A percentile compares a stretch with the other conserved stretches of the same genome.
These are phyloP conservation scores for Erysimum cheiri DNA, from an alignment of 441 rosid species.

Conservation along the genomic window DNA sequence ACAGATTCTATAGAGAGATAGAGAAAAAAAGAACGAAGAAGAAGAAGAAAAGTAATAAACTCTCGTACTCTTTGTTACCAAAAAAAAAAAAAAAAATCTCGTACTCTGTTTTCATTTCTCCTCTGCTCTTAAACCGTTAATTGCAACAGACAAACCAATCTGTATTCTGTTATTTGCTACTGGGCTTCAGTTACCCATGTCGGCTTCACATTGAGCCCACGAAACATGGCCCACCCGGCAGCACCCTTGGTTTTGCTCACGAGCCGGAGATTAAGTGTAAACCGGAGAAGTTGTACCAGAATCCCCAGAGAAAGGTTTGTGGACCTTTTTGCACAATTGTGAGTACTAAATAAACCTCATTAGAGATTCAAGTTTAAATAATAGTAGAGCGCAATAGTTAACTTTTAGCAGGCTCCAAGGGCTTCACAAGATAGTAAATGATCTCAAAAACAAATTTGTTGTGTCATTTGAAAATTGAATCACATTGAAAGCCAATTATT, in stretches of 20 bases:
- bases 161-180: conserved; percentile 5
- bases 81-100: background rate
- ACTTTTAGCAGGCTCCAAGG: background rate
- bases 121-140: background rate
- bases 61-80: too few relatives aligned
- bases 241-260: background rate
- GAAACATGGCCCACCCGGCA: background rate
- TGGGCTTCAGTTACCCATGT: background rate
- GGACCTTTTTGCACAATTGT: background rate
- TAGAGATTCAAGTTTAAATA: background rate
- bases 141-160: background rate
- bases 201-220: conserved; percentile 23
- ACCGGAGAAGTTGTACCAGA: conserved; percentile 13
- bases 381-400: background rate
- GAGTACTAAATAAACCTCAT: too few relatives aligned
- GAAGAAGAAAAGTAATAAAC: background rate
- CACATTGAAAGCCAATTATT: background rate
- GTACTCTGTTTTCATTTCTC: conserved; percentile 1
- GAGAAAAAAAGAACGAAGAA: background rate
- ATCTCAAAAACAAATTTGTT: background rate
- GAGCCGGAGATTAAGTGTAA: background rate
- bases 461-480: background rate
- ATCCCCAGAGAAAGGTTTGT: background rate
- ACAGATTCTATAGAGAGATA: background rate
- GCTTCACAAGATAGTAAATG: conserved; percentile 10